Evolutionary conservation across 2,329 filamentous ascomycete species (phyloP).

Genomic region (Xylaria sp.): DNA sequence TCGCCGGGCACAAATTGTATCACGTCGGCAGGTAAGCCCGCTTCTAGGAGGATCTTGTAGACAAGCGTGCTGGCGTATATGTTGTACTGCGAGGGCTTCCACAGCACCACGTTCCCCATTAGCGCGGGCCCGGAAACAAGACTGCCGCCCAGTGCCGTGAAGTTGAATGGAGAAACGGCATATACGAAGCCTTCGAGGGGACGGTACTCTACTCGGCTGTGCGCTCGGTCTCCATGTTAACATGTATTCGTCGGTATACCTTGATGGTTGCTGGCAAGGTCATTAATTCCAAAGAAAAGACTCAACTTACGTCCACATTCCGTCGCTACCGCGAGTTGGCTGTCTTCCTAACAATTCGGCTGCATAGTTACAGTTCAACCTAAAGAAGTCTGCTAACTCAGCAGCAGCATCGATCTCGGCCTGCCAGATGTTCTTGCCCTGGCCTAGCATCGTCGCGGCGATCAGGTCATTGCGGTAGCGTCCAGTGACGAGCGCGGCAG

Average conservation of each 20-base stretch:
- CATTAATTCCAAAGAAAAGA: not conserved
- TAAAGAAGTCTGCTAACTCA: slow-evolving; percentile 18
- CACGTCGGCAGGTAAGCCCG: slow-evolving; percentile 5
- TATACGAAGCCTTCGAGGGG: slow-evolving; percentile 18
- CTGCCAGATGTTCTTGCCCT: slow-evolving; percentile 21
- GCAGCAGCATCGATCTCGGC: slow-evolving; percentile 19
- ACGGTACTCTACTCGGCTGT: slow-evolving; percentile 11
- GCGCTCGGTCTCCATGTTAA: not conserved
- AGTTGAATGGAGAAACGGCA: slow-evolving; percentile 15
- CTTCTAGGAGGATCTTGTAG: slow-evolving; percentile 18
- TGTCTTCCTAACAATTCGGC: slow-evolving; percentile 13
- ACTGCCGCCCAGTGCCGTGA: slow-evolving; percentile 15
- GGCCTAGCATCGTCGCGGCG: slow-evolving; percentile 11
- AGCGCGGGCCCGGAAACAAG: slow-evolving; percentile 13
- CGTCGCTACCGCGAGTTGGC: slow-evolving; percentile 12
- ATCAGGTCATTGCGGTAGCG: slow-evolving; percentile 15
- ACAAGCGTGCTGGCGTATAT: slow-evolving; percentile 12
- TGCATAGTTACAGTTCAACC: slow-evolving; percentile 20
- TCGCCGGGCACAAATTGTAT: slow-evolving; percentile 16
- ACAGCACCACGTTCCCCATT: slow-evolving; percentile 15
- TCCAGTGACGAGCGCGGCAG: slow-evolving; percentile 14
- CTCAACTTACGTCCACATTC: slow-evolving; percentile 12
- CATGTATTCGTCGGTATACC: not conserved
- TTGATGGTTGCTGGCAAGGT: not conserved
- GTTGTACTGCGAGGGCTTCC: slow-evolving; percentile 17